phyloP scores from a whole-genome alignment of 2,329 filamentous ascomycete genomes.

The Cladosporium oxysporum region DNA sequence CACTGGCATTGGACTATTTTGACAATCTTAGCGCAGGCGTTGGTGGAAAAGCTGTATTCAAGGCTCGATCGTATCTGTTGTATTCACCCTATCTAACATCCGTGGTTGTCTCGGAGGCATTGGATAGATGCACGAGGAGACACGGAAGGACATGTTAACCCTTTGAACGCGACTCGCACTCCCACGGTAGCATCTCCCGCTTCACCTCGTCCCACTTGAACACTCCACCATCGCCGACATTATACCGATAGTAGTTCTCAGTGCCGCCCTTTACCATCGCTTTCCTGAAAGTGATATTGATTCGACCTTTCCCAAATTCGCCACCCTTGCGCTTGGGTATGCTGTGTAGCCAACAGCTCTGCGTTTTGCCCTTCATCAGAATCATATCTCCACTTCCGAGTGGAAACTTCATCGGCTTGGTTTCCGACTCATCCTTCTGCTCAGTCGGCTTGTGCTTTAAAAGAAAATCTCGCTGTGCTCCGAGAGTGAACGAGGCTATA shows the following conservation, averaged over 20 bases:
- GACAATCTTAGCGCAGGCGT: slow-evolving; percentile 23
- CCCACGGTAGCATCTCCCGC: slow-evolving; percentile 51
- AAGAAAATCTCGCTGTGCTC: slow-evolving; percentile 71
- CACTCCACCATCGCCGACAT: slow-evolving; percentile 70
- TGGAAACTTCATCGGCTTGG: slow-evolving; percentile 50
- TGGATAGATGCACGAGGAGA: too few species aligned
- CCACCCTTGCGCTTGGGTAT: slow-evolving; percentile 72
- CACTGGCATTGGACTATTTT: slow-evolving; percentile 7
- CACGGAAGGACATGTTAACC: too few species aligned
- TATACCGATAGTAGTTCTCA: slow-evolving; percentile 83
- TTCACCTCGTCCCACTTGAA: slow-evolving; percentile 65
- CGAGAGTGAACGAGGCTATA: slow-evolving; percentile 75
- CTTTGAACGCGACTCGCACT: neutral
- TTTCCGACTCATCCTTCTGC: slow-evolving; percentile 39
- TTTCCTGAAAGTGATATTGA: slow-evolving; percentile 75
- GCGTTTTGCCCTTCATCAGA: slow-evolving; percentile 74
- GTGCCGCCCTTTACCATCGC: slow-evolving; percentile 72
- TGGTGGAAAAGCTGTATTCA: slow-evolving; percentile 18
- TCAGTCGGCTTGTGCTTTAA: slow-evolving; percentile 73
- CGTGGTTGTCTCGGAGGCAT: too few species aligned
- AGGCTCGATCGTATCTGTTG: neutral
- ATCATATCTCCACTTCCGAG: slow-evolving; percentile 75
- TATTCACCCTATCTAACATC: neutral
- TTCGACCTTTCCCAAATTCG: slow-evolving; percentile 61
- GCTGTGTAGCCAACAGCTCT: slow-evolving; percentile 74